Evolutionary conservation across 176 grass and related monocot species (phyloP).

Genomic region (Echinochloa phyllopogon): DNA sequence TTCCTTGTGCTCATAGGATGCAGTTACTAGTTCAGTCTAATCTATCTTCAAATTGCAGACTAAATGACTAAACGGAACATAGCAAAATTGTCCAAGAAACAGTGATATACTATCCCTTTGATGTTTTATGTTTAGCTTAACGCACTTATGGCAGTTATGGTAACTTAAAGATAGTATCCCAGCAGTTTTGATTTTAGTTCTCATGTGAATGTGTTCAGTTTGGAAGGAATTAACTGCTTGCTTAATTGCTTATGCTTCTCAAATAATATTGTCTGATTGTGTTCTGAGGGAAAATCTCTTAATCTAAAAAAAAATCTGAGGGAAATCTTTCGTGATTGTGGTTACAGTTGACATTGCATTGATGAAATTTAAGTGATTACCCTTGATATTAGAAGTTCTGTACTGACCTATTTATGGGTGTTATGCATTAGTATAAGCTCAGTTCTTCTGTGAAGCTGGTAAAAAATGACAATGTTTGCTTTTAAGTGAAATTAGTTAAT

Average conservation of each 20-base stretch:
- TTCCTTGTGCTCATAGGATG: conserved; percentile 1
- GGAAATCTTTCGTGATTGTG: not conserved
- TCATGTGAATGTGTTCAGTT: not conserved
- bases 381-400: not conserved
- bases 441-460: not conserved
- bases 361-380: not conserved
- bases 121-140: not conserved
- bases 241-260: conserved; percentile 5
- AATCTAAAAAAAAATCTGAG: not conserved
- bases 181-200: not conserved
- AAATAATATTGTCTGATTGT: not conserved
- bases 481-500: conserved; percentile 2
- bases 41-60: not conserved
- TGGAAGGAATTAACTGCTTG: not conserved
- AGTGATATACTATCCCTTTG: not conserved
- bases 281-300: not conserved
- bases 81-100: not conserved
- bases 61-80: not conserved
- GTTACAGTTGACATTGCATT: not conserved
- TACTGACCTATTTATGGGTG: not conserved
- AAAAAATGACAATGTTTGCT: not conserved
- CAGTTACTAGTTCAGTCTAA: not conserved
- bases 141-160: not conserved
- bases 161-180: not conserved
- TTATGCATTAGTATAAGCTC: not conserved